phyloP scores from a whole-genome alignment of 306 rosid species.

The Castanea sativa region DNA sequence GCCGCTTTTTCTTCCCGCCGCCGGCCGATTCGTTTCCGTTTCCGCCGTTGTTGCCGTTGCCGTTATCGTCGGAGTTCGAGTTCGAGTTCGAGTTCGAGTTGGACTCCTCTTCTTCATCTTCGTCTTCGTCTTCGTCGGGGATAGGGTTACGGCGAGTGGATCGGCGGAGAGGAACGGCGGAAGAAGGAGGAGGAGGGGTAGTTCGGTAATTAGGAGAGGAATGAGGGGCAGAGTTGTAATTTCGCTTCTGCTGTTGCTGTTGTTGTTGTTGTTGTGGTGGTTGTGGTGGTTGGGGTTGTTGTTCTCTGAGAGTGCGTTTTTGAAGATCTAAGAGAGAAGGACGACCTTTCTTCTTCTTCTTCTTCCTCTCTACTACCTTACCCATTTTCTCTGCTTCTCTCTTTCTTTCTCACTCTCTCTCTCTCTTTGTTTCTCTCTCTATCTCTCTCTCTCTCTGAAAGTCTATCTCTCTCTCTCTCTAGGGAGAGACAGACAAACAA shows the following conservation, averaged over 20 bases:
- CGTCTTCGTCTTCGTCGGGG: conserved; percentile 17
- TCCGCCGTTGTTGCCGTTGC: background rate
- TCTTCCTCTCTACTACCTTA: conserved; percentile 60
- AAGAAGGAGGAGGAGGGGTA: conserved; percentile 16
- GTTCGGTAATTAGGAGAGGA: conserved; percentile 41
- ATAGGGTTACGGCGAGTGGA: conserved; percentile 69
- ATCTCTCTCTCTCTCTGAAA: conserved; percentile 8
- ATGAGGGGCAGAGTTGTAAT: conserved; percentile 28
- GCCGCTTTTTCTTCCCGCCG: conserved; percentile 30
- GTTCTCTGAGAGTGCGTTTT: conserved; percentile 51
- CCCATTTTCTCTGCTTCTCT: conserved; percentile 36
- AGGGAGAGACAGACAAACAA: conserved; percentile 40
- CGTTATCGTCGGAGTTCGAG: background rate
- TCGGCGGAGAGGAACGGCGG: conserved; percentile 37
- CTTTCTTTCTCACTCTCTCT: conserved; percentile 23
- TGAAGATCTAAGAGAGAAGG: conserved; percentile 77
- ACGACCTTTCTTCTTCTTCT: conserved; percentile 78
- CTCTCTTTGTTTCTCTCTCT: conserved; percentile 4
- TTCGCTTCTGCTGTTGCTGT: conserved; percentile 3
- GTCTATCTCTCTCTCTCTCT: conserved; percentile 34
- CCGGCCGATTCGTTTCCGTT: conserved; percentile 13
- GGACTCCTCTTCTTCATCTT: background rate
- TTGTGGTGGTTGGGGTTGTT: conserved; percentile 24
- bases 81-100: too few species aligned
- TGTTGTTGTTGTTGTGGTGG: too few species aligned